These are phyloP conservation scores for Coffea humblotiana DNA, from an alignment of 305 asterid species.

Conservation along the genomic window DNA sequence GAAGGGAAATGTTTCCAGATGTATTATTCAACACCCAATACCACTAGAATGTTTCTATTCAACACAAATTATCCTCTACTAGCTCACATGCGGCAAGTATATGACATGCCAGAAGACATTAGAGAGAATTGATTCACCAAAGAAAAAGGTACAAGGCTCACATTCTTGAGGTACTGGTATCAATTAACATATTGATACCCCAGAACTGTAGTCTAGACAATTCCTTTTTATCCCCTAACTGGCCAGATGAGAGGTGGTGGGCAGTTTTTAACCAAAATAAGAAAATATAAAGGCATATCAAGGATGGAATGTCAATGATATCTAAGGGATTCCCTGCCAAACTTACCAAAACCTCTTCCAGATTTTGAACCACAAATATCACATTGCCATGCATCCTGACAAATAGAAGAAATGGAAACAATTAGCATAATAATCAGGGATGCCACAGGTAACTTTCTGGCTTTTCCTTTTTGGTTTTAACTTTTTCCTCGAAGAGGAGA, in stretches of 20 bases:
- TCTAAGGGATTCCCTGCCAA: background rate
- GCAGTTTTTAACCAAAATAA: background rate
- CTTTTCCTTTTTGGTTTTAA: background rate
- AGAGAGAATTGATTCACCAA: background rate
- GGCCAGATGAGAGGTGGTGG: background rate
- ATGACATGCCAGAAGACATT: background rate
- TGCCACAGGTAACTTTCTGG: background rate
- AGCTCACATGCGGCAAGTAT: background rate
- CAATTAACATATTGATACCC: background rate
- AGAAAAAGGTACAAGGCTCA: background rate
- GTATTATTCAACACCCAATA: background rate
- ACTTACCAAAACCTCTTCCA: constrained; percentile 97
- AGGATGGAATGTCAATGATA: background rate
- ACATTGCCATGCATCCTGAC: constrained; percentile 94
- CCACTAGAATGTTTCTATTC: background rate
- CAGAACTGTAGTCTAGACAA: background rate
- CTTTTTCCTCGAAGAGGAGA: background rate
- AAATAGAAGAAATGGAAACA: constrained; percentile 24
- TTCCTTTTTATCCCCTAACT: background rate
- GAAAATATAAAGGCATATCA: background rate
- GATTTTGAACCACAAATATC: constrained; percentile 92
- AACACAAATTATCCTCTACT: background rate
- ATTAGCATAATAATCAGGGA: constrained; percentile 10
- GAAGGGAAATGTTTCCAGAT: background rate
- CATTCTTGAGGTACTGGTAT: background rate